phyloP scores from a whole-genome alignment of 169 alveolate species.

The Plasmodium malariae region DNA sequence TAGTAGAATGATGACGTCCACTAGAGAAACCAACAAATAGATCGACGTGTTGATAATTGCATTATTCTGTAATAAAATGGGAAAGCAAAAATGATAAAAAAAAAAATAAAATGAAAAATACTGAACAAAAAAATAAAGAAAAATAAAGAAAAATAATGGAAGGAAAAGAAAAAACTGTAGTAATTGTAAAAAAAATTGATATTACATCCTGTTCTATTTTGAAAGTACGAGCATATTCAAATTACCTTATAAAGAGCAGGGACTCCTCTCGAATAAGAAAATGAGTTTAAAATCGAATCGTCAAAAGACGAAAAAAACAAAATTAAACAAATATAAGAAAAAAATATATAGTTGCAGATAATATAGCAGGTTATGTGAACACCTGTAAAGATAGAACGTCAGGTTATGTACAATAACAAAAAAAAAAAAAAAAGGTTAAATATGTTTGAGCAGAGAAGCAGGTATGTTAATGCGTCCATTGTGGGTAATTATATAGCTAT shows the following conservation, averaged over 20 bases:
- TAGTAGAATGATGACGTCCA: slow-evolving; percentile 17
- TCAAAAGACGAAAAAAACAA: slow-evolving; percentile 66
- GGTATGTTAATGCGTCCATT: too few relatives aligned
- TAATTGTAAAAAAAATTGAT: too few relatives aligned
- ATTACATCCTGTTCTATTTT: background rate
- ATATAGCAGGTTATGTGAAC: slow-evolving; percentile 61
- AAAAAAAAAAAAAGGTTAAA: too few relatives aligned
- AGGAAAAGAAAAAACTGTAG: too few relatives aligned
- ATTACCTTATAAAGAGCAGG: slow-evolving; percentile 56
- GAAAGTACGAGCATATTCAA: background rate
- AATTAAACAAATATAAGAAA: slow-evolving; percentile 62
- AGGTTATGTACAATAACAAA: background rate
- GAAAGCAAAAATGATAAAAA: slow-evolving; percentile 6
- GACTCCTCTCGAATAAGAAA: slow-evolving; percentile 7
- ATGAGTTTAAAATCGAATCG: slow-evolving; percentile 38
- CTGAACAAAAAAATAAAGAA: too few relatives aligned
- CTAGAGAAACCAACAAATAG: slow-evolving; percentile 17
- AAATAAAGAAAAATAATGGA: too few relatives aligned
- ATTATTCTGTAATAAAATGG: slow-evolving; percentile 28
- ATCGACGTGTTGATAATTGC: background rate
- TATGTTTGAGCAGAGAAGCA: too few relatives aligned
- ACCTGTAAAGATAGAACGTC: slow-evolving; percentile 19
- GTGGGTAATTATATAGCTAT: too few relatives aligned
- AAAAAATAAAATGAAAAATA: too few relatives aligned
- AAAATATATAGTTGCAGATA: slow-evolving; percentile 63